Conservation (phyloP, 176 grass and related monocot species). For the maize (Zea mays) region Zm-B73-REFERENCE-NAM-5.0 NC_050096.1:282506501-282507000, state of each 20-base stretch:
- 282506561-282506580: conserved; percentile 55
- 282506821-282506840: conserved; percentile 88
- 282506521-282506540: conserved; percentile 5
- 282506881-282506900: background rate
- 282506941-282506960: background rate
- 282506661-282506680: conserved; percentile 46
- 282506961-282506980: background rate
- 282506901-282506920: conserved; percentile 11
- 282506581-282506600: conserved; percentile 79
- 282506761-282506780: conserved; percentile 32
- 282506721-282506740: conserved; percentile 18
- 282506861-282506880: conserved; percentile 51
- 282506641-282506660: conserved; percentile 79
- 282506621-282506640: conserved; percentile 63
- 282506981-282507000: background rate
- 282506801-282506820: conserved; percentile 93
- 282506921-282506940: conserved; percentile 18
- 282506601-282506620: conserved; percentile 76
- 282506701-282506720: conserved; percentile 17
- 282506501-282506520: conserved; percentile 10
- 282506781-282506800: conserved; percentile 30
- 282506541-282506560: background rate
- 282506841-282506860: conserved; percentile 91
- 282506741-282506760: conserved; percentile 12
- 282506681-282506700: background rate